A percentile compares a stretch with the other conserved stretches of the same genome.
Conservation (phyloP, 192 early-diverging fungal genomes). For the Coemansia javaensis region DNA sequence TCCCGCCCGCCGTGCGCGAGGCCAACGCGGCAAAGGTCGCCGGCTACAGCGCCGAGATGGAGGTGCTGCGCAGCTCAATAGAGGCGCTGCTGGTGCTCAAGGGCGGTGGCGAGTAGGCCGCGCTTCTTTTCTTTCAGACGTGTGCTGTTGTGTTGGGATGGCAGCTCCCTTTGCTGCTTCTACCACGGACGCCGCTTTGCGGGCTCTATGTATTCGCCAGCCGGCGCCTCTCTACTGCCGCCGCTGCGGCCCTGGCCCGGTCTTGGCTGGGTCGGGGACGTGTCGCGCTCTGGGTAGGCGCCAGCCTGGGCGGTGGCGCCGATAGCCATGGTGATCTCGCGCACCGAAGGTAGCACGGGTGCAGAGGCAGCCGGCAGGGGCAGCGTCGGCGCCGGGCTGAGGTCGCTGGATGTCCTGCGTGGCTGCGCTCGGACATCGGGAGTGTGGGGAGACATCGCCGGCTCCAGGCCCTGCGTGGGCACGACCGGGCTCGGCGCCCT, state of each 20-base stretch:
- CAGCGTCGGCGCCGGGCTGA: too few species aligned
- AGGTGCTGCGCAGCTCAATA: slow-evolving; percentile 59
- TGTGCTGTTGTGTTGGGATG: too few species aligned
- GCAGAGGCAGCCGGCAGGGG: too few species aligned
- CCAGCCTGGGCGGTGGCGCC: slow-evolving; percentile 21
- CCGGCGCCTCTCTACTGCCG: neutral
- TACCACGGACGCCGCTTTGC: slow-evolving; percentile 34
- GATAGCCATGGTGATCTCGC: slow-evolving; percentile 44
- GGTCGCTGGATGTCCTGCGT: too few species aligned
- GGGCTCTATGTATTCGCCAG: slow-evolving; percentile 3
- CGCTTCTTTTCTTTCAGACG: too few species aligned
- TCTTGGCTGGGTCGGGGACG: neutral
- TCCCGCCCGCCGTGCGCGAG: slow-evolving; percentile 69
- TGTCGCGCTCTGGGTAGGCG: slow-evolving; percentile 9
- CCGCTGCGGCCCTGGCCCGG: neutral
- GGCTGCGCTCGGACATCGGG: neutral
- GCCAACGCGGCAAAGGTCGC: slow-evolving; percentile 66
- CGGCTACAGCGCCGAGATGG: slow-evolving; percentile 72
- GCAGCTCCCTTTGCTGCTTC: too few species aligned
- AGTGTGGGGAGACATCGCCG: too few species aligned
- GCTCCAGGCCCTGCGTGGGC: too few species aligned
- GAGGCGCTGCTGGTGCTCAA: slow-evolving; percentile 67
- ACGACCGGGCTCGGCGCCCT: too few species aligned
- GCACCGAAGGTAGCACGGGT: slow-evolving; percentile 38
- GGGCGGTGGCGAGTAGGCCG: slow-evolving; percentile 32